A percentile compares a stretch with the other conserved stretches of the same genome.
These are phyloP conservation scores for Ogataea salicorniae DNA, from an alignment of 805 yeast species.

Conservation along the genomic window DNA sequence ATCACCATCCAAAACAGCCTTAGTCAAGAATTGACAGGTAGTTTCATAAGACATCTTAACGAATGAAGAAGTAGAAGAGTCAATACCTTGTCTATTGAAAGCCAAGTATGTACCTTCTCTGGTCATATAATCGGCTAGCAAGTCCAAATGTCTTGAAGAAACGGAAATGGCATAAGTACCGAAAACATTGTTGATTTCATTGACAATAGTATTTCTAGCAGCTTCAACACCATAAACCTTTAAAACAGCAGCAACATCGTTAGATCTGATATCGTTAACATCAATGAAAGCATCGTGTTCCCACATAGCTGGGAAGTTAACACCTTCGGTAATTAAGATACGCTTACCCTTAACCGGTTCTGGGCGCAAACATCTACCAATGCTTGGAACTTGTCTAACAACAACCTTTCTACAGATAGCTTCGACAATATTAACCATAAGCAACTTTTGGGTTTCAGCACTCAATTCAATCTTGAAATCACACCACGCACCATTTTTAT, in stretches of 20 bases:
- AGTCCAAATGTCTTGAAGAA: conserved; percentile 87
- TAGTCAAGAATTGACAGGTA: conserved; percentile 93
- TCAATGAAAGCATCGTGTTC: conserved; percentile 90
- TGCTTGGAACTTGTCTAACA: conserved; percentile 84
- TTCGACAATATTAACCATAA: conserved; percentile 96
- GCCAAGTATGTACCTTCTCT: conserved; percentile 96
- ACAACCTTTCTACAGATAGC: conserved; percentile 85
- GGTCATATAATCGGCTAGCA: conserved; percentile 98
- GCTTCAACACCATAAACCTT: conserved; percentile 97
- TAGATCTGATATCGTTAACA: conserved; percentile 83
- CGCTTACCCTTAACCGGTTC: conserved; percentile 65
- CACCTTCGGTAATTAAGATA: conserved; percentile 92
- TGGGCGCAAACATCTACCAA: conserved; percentile 92
- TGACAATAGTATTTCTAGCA: conserved; percentile 94
- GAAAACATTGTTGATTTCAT: conserved; percentile 93
- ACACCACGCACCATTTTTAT: conserved; percentile 86
- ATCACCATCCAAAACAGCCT: conserved; percentile 91
- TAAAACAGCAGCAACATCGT: conserved; percentile 88
- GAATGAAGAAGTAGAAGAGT: conserved; percentile 89
- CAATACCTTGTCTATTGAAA: conserved; percentile 97
- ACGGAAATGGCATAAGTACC: conserved; percentile 94
- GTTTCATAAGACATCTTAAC: conserved; percentile 99
- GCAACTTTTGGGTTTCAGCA: conserved; percentile 82
- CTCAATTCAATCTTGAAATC: conserved; percentile 79
- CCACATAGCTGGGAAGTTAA: conserved; percentile 97